Evolutionary conservation across 2,329 filamentous ascomycete genomes (phyloP).

Genomic region (Blastomyces parvus): DNA sequence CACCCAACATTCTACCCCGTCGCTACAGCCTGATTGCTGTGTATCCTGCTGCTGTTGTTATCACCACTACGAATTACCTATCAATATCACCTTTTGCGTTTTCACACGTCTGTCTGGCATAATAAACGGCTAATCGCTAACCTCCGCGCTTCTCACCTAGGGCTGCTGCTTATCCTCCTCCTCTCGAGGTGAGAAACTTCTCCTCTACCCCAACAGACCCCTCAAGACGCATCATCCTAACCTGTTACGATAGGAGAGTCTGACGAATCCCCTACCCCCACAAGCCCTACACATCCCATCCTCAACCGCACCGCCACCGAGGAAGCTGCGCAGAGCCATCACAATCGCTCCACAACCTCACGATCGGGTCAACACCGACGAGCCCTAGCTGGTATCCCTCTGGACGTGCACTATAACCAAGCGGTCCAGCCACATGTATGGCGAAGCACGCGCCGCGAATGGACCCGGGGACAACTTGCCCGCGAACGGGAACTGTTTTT

Average conservation of each 20-base stretch:
- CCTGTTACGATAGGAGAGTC: constrained; percentile 1
- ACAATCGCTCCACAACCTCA: constrained; percentile 9
- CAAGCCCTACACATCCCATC: constrained; percentile 10
- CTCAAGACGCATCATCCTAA: background rate
- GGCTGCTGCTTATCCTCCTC: constrained; percentile 33
- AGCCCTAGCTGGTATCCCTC: constrained; percentile 22
- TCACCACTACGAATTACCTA: background rate
- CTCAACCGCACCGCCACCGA: constrained; percentile 12
- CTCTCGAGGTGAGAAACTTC: constrained; percentile 23
- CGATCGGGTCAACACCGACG: constrained; percentile 14
- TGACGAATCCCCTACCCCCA: constrained; percentile 9
- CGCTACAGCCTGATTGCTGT: background rate
- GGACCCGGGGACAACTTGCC: constrained; percentile 61
- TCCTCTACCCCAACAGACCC: background rate
- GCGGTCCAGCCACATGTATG: constrained; percentile 58
- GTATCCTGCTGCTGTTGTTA: background rate
- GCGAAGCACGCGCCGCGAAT: constrained; percentile 53
- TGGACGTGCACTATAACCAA: constrained; percentile 57
- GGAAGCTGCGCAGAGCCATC: constrained; percentile 11
- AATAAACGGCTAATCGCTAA: background rate
- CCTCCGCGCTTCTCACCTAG: constrained; percentile 17
- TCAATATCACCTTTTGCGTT: background rate
- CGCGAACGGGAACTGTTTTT: constrained; percentile 76
- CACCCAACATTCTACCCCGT: background rate
- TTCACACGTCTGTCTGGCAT: background rate